Evolutionary conservation across 1,284 basidiomycete genomes (phyloP), one percentile per base, ranked within the genome.

Genomic region (Papiliotrema flavescens): DNA sequence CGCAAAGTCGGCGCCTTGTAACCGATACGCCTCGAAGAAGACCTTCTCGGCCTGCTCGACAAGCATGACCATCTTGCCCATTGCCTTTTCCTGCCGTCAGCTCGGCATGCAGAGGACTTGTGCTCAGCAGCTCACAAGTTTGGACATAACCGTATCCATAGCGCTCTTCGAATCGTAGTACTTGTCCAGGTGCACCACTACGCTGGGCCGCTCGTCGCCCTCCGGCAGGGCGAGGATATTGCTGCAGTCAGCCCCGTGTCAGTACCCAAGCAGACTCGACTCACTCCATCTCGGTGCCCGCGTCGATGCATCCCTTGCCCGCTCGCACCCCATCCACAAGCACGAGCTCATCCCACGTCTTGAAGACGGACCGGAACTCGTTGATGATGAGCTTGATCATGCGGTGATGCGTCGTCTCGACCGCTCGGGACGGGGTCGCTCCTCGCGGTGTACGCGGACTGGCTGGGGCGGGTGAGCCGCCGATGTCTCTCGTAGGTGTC

Each of bases 401-500:
- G 1, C 73, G 60, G 55, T 75, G 73, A 56, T 72, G 62, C 2
- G 70, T 71, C 35, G 73, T 71, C 48, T 75, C 73, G 2, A 37
- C 41, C 2, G 40, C 26, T 15, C 55, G 28, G 4, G 34, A 37
- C 6, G 51, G 43, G 3, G 46, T 24, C 15, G 26, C 20, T 9
- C 22, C 7, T 15, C 48, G 11, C 20, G 53, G 46, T 28, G 53
- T 34, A 8, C 22, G 47, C 34, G 36, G 23, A 11, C 19, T 22
- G 15, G 41, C 50, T 9, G 56, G 61, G 0, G 54, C 37, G 3
- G 64, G 58, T 5, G 59, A 62, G 14, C 60, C 50, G 1, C 55
- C 56, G 0, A 67, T 64, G 2, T 60, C 67, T 1, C 75, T 75
- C 46, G 74, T 80, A 0, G 78, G 75, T 0, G 75, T 67, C 2